Percentiles rank a stretch among this genome's conserved stretches.
phyloP scores from a whole-genome alignment of 2,329 filamentous ascomycete species.

The Emergomyces pasteurianus region DNA sequence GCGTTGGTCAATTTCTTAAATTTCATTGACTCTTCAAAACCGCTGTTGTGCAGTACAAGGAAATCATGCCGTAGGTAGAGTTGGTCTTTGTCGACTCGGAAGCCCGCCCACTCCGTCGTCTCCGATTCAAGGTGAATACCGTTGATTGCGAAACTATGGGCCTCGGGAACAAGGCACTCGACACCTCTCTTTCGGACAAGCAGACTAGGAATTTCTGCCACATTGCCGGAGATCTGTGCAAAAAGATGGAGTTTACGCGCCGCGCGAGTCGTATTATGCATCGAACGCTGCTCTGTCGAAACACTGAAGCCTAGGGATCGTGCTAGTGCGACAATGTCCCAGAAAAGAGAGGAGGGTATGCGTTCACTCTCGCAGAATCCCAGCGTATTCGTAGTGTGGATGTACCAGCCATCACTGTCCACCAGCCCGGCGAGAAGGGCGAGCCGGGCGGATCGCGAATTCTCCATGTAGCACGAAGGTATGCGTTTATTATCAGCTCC shows the following conservation, averaged over 20 bases:
- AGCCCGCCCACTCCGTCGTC: constrained; percentile 38
- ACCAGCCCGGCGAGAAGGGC: constrained; percentile 8
- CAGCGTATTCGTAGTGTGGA: constrained; percentile 7
- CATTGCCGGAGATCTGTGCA: constrained; percentile 12
- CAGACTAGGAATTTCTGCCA: constrained; percentile 13
- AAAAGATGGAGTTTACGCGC: constrained; percentile 4
- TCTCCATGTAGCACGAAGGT: constrained; percentile 9
- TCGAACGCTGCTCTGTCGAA: constrained; percentile 2
- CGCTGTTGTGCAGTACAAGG: constrained; percentile 36
- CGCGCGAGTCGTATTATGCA: constrained; percentile 1
- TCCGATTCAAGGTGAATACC: constrained; percentile 34
- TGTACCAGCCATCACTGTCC: constrained; percentile 8
- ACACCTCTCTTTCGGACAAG: constrained; percentile 9
- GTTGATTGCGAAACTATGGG: constrained; percentile 29
- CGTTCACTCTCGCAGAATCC: constrained; percentile 8
- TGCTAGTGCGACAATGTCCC: constrained; percentile 10
- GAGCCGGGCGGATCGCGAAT: constrained; percentile 9
- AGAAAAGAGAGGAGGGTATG: constrained; percentile 7
- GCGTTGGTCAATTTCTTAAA: constrained; percentile 99
- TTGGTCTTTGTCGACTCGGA: constrained; percentile 41
- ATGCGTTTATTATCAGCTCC: constrained; percentile 4
- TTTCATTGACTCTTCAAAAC: constrained; percentile 55
- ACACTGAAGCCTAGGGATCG: constrained; percentile 9
- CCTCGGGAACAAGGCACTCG: constrained; percentile 12
- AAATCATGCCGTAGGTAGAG: constrained; percentile 40